Percentiles rank a stretch among this genome's conserved stretches.
phyloP scores from a whole-genome alignment of 2,329 filamentous ascomycete genomes.

The Cordyceps fumosorosea region DNA sequence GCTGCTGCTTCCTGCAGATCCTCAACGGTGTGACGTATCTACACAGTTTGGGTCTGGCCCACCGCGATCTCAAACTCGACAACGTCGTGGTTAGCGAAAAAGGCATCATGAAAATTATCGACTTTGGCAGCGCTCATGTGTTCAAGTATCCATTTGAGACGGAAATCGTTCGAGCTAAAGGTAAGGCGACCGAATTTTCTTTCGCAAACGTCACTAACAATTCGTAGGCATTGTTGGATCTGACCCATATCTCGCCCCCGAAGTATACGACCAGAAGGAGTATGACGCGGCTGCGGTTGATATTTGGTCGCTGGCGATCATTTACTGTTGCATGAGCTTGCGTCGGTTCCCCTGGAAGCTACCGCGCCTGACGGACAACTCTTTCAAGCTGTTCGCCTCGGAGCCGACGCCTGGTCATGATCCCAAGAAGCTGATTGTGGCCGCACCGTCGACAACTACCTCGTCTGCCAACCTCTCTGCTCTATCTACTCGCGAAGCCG shows the following conservation, averaged over 20 bases:
- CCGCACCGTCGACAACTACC: slow-evolving; percentile 24
- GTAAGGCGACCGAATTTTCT: slow-evolving; percentile 19
- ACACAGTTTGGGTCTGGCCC: slow-evolving; percentile 89
- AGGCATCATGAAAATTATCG: slow-evolving; percentile 99
- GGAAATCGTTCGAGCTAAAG: slow-evolving; percentile 37
- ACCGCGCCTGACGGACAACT: slow-evolving; percentile 84
- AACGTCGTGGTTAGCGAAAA: slow-evolving; percentile 95
- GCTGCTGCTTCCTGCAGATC: slow-evolving; percentile 89
- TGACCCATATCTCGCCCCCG: slow-evolving; percentile 92
- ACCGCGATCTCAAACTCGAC: slow-evolving; percentile 92
- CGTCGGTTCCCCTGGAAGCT: slow-evolving; percentile 96
- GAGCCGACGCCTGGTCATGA: slow-evolving; percentile 71
- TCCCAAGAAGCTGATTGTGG: slow-evolving; percentile 44
- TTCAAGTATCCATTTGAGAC: slow-evolving; percentile 97
- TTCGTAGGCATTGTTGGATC: slow-evolving; percentile 61
- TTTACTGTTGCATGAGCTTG: slow-evolving; percentile 97
- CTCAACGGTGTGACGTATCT: slow-evolving; percentile 90
- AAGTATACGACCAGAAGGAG: slow-evolving; percentile 88
- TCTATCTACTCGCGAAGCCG: slow-evolving; percentile 33
- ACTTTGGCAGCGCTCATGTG: slow-evolving; percentile 95
- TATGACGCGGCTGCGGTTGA: slow-evolving; percentile 93
- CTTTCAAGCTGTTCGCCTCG: slow-evolving; percentile 86
- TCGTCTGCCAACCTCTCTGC: slow-evolving; percentile 39
- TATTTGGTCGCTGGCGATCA: slow-evolving; percentile 97
- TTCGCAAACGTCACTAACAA: neutral